Evolutionary conservation across 768 basidiomycete species (phyloP).

Genomic region (Russula griseocarnosa): DNA sequence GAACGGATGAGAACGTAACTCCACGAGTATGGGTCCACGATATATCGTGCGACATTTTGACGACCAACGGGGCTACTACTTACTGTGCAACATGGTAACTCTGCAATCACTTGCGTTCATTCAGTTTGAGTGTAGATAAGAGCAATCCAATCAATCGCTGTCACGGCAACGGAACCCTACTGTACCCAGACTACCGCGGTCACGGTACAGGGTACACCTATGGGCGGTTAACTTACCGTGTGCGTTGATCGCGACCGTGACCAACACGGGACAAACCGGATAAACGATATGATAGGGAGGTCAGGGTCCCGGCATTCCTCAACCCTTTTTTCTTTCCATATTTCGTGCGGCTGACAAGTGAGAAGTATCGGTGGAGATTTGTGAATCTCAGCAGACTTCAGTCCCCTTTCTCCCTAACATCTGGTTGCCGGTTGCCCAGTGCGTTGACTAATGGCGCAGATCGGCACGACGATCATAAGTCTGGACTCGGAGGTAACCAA

Average conservation of each 20-base stretch:
- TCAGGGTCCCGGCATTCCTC: background rate
- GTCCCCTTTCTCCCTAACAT: background rate
- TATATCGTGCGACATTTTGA: slow-evolving; percentile 14
- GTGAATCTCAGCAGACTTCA: background rate
- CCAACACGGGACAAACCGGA: background rate
- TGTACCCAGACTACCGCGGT: no score
- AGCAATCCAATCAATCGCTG: slow-evolving; percentile 17
- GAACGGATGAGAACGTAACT: slow-evolving; percentile 17
- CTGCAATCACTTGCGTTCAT: background rate
- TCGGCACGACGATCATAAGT: background rate
- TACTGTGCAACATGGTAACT: background rate
- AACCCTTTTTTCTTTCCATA: background rate
- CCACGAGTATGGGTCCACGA: background rate
- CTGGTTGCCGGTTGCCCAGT: background rate
- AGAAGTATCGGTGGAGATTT: background rate
- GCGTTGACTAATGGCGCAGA: background rate
- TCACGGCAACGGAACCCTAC: slow-evolving; percentile 15
- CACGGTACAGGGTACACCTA: background rate
- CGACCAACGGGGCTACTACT: slow-evolving; percentile 15
- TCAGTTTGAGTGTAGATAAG: background rate
- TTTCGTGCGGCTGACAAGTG: background rate
- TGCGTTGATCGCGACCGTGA: background rate
- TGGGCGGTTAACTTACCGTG: background rate
- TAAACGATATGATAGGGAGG: background rate
- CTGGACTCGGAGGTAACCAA: background rate